Evolutionary conservation across 176 grass and related monocot genomes (phyloP).

Genomic region (Oryza longistaminata): DNA sequence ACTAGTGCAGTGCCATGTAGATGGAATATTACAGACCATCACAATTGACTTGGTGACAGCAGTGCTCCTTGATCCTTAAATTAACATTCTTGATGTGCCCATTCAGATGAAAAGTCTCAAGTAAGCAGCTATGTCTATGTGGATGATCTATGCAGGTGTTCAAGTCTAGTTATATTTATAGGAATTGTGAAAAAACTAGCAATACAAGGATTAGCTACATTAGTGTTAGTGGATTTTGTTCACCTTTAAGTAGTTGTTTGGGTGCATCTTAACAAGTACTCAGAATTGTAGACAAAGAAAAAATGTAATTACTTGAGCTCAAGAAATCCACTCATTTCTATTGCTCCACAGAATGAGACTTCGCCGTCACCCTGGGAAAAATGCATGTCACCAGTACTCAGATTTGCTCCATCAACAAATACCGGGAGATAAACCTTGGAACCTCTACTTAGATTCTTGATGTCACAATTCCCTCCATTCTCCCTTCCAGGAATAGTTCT

Average conservation of each 20-base stretch:
- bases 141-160: neutral
- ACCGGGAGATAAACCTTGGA: slow-evolving; percentile 96
- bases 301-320: slow-evolving; percentile 80
- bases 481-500: slow-evolving; percentile 89
- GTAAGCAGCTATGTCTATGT: neutral
- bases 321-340: slow-evolving; percentile 99
- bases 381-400: slow-evolving; percentile 91
- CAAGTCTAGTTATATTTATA: slow-evolving; percentile 10
- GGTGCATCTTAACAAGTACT: neutral
- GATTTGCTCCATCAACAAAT: slow-evolving; percentile 89
- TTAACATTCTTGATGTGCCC: neutral
- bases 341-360: slow-evolving; percentile 93
- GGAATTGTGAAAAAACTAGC: neutral
- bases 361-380: slow-evolving; percentile 94
- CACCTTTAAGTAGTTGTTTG: neutral
- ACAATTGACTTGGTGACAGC: neutral
- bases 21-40: neutral
- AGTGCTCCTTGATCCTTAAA: neutral
- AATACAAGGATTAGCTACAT: slow-evolving; percentile 1
- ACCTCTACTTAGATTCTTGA: slow-evolving; percentile 91
- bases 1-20: slow-evolving; percentile 2
- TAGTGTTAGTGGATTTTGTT: neutral
- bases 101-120: neutral
- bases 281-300: slow-evolving; percentile 25
- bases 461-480: slow-evolving; percentile 94